Evolutionary conservation across 2,329 filamentous ascomycete species (phyloP), one percentile per base, ranked within the genome.

Genomic region (Coniochaeta sp.): DNA sequence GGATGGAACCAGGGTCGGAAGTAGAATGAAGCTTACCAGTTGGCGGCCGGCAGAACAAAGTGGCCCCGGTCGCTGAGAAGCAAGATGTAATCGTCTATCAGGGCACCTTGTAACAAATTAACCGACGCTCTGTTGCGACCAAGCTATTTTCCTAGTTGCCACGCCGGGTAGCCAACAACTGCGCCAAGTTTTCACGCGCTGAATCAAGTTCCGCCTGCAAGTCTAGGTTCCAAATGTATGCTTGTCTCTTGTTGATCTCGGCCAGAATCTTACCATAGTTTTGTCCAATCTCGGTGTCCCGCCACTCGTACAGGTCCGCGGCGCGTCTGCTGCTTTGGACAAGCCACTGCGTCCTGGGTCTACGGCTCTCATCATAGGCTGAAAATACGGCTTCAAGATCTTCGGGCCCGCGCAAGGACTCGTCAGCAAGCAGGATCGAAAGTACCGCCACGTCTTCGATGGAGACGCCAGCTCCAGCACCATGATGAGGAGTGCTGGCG

Each of bases 401-500:
- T 0, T 65, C 60, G 0, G 65, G 62, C 0, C 63, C 69, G 0
- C 63, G 61, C 2, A 78, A 71, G 12, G 73, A 65, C 0, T 74
- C 73, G 36, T 79, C 73, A 0, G 74, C 76, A 0, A 87, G 70
- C 0, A 86, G 67, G 3, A 76, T 73, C 0, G 77, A 74, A 1
- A 79, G 66, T 2, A 78, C 70, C 17, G 73, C 72, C 1, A 71
- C 73, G 61, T 85, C 82, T 63, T 85, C 81, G 60, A 87, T 80
- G 1, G 80, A 82, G 65, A 86, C 78, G 1, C 81, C 82, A 0
- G 81, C 79, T 2, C 85, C 85, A 1, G 84, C 79, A 0, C 84
- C 85, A 47, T 85, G 81, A 43, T 84, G 81, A 0, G 85, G 85
- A 0, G 83, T 82, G 43, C 81, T 81, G 0, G 84, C 84, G 67